These are phyloP conservation scores for Apiotrichum veenhuisii DNA, from an alignment of 1,284 basidiomycete species.

Conservation along the genomic window DNA sequence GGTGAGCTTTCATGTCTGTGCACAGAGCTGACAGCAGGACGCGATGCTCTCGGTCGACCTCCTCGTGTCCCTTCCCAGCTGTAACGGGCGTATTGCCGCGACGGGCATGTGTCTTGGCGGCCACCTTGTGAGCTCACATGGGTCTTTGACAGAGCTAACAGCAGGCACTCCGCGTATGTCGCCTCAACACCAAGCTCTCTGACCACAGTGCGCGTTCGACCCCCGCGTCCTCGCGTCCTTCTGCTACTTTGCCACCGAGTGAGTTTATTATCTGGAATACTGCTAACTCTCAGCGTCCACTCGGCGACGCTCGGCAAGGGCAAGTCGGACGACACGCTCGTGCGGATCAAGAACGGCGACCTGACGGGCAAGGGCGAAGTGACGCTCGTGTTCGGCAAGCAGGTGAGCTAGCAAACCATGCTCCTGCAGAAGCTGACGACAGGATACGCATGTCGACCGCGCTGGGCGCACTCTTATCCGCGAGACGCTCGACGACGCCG, in stretches of 20 bases:
- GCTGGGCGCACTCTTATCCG: slow-evolving; percentile 77
- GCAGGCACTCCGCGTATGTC: slow-evolving; percentile 57
- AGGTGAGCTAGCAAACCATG: slow-evolving; percentile 54
- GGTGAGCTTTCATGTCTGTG: slow-evolving; percentile 49
- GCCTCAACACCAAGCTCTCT: not conserved
- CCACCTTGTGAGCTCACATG: slow-evolving; percentile 52
- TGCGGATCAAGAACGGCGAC: slow-evolving; percentile 67
- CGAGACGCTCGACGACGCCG: slow-evolving; percentile 70
- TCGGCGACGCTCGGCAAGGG: slow-evolving; percentile 79
- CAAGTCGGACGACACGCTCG: slow-evolving; percentile 69
- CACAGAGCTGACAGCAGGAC: slow-evolving; percentile 56
- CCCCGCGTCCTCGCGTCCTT: slow-evolving; percentile 74
- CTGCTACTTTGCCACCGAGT: slow-evolving; percentile 89
- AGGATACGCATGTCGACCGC: slow-evolving; percentile 83
- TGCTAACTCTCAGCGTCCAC: slow-evolving; percentile 56
- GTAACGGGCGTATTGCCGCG: slow-evolving; percentile 77
- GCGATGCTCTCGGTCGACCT: slow-evolving; percentile 71
- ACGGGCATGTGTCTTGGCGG: slow-evolving; percentile 53
- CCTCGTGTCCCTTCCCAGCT: slow-evolving; percentile 66
- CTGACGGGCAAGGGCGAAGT: slow-evolving; percentile 73
- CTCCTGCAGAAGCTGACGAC: slow-evolving; percentile 6
- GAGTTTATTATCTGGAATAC: slow-evolving; percentile 1
- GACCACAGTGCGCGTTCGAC: slow-evolving; percentile 72
- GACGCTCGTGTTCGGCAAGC: slow-evolving; percentile 90
- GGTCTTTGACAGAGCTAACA: not conserved